Percentiles rank a stretch among this genome's conserved stretches.
These are phyloP conservation scores for Arctium minus DNA, from an alignment of 129 eudicot genomes.

Conservation along the genomic window DNA sequence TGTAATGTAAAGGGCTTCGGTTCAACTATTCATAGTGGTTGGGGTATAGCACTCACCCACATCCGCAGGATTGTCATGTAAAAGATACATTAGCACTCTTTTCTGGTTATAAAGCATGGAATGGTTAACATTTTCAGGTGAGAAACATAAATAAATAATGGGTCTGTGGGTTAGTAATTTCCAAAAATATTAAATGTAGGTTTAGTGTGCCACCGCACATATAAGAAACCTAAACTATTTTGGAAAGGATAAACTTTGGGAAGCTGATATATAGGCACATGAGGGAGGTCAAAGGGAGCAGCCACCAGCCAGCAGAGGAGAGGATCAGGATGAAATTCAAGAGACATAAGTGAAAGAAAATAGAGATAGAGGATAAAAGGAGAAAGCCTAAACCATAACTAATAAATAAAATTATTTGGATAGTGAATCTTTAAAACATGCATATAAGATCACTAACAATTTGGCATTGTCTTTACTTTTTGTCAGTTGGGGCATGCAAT, in stretches of 20 bases:
- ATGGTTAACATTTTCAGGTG: background rate
- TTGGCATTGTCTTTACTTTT: background rate
- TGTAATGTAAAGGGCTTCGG: background rate
- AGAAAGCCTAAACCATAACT: too few relatives aligned
- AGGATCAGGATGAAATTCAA: too few relatives aligned
- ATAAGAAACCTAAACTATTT: background rate
- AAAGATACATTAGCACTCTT: background rate
- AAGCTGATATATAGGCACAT: too few relatives aligned
- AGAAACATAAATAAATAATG: background rate
- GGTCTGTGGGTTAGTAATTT: background rate
- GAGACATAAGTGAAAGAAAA: too few relatives aligned
- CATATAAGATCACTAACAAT: background rate
- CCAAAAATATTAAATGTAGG: background rate
- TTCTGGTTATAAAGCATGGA: background rate
- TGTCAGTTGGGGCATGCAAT: background rate
- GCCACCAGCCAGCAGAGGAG: too few relatives aligned
- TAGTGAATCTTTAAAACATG: background rate
- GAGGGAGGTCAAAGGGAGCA: too few relatives aligned
- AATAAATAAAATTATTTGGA: background rate
- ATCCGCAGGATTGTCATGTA: background rate
- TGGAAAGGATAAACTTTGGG: too few relatives aligned
- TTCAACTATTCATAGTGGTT: background rate
- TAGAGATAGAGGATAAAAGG: too few relatives aligned
- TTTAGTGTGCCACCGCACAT: background rate
- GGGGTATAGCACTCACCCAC: background rate